Evolutionary conservation across 306 rosid genomes (phyloP).

Genomic region (Abrus pulchellus): DNA sequence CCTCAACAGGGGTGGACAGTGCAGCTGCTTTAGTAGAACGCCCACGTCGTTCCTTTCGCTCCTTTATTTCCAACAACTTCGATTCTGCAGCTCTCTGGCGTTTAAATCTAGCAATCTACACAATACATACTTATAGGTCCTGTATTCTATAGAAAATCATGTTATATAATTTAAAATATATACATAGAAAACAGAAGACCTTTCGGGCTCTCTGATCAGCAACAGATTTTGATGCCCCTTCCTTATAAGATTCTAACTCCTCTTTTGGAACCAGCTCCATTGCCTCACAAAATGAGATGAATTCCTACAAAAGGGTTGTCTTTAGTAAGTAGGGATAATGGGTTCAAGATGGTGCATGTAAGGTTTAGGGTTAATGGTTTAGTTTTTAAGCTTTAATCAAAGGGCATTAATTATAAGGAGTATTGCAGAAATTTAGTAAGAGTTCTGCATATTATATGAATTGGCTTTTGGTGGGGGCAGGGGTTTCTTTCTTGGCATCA

Average conservation of each 20-base stretch:
- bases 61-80: slow-evolving; percentile 89
- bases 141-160: slow-evolving; percentile 5
- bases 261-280: slow-evolving; percentile 91
- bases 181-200: slow-evolving; percentile 52
- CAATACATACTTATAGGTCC: slow-evolving; percentile 13
- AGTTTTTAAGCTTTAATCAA: slow-evolving; percentile 13
- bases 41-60: slow-evolving; percentile 91
- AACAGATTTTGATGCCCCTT: slow-evolving; percentile 64
- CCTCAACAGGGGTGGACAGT: slow-evolving; percentile 89
- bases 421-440: neutral
- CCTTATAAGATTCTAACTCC: slow-evolving; percentile 67
- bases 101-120: slow-evolving; percentile 90
- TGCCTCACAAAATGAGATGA: slow-evolving; percentile 85
- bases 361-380: no score
- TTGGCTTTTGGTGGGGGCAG: neutral
- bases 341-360: no score
- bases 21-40: slow-evolving; percentile 95
- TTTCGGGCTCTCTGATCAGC: slow-evolving; percentile 90
- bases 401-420: neutral
- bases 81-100: slow-evolving; percentile 91
- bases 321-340: neutral
- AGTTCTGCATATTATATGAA: neutral
- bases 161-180: neutral
- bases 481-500: slow-evolving; percentile 11
- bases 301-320: slow-evolving; percentile 62